These are phyloP conservation scores for Coffea humblotiana DNA, from an alignment of 305 asterid genomes.

Conservation along the genomic window DNA sequence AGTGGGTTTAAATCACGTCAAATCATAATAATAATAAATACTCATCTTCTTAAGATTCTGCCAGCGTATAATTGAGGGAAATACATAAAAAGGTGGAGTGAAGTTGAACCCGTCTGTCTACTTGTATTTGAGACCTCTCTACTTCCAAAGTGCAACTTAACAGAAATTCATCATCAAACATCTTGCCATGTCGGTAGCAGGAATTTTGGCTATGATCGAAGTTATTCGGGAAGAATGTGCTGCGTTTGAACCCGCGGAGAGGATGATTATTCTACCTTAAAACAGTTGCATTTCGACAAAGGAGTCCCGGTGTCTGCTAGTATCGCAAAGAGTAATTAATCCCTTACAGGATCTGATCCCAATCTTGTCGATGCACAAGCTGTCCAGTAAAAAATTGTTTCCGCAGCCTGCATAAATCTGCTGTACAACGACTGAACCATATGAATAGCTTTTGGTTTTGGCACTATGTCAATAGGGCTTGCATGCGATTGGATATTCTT, in stretches of 20 bases:
- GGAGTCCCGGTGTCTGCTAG: neutral
- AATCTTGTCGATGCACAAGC: neutral
- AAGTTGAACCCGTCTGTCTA: no score
- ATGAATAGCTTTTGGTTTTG: neutral
- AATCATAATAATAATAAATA: no score
- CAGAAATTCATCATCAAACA: neutral
- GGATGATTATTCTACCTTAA: neutral
- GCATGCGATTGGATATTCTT: neutral
- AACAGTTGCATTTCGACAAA: neutral
- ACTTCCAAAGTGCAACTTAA: neutral
- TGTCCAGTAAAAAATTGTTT: neutral
- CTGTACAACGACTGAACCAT: neutral
- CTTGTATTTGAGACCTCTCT: no score
- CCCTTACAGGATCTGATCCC: neutral
- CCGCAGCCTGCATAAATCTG: neutral
- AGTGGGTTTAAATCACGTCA: no score
- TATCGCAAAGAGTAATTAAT: neutral
- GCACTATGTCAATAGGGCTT: neutral
- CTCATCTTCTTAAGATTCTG: no score
- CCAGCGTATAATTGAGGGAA: no score
- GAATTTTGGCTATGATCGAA: neutral
- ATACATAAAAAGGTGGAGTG: no score
- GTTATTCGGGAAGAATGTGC: conserved; percentile 40
- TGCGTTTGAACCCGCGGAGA: conserved; percentile 43
- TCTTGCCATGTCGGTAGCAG: neutral